Base-by-base conservation (phyloP, 2,329 filamentous ascomycete species). In the Penicillium sp. region DNA sequence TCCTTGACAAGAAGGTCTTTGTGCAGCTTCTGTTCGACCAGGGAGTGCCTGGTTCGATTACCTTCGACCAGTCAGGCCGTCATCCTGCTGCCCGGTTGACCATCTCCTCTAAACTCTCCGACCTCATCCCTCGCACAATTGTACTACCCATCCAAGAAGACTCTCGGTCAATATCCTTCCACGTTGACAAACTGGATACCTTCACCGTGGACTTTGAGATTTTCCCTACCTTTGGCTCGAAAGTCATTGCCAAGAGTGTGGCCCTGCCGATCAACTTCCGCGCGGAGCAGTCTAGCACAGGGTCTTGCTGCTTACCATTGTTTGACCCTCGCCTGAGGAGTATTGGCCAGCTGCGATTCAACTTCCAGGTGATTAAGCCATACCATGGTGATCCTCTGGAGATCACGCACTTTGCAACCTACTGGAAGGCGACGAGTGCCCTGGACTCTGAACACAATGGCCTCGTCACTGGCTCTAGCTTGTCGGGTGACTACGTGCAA, bases 381-480 rank as follows among this genome's bases (percentile, higher is more conserved):
- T 99, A 97, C 77, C 86, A 87, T 59, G 93, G 94, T 7, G 89
- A 92, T 56, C 92, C 94, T 3, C 80, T 99, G 19, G 94, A 99
- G 73, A 97, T 99, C 56, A 96, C 94, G 1, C 92, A 97, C 68
- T 99, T 97, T 66, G 94, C 96, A 59, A 97, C 94, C 0, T 99
- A 99, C 74, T 99, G 94, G 94, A 99, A 97, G 75, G 93, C 93
- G 0, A 99, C 94, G 1, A 96, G 92, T 67, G 92, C 96, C 64
- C 83, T 94, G 44, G 91, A 96, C 70, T 87, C 90, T 47, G 90
- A 92, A 43, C 88, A 89, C 21, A 94, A 85, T 68, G 90, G 91
- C 21, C 85, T 97, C 21, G 91, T 99, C 16, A 97, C 93, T 0
- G 94, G 93, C 0, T 97, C 93, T 9, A 97, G 93, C 75, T 75